Conservation (phyloP, 129 eudicot genomes). For the Saposhnikovia divaricata region DNA sequence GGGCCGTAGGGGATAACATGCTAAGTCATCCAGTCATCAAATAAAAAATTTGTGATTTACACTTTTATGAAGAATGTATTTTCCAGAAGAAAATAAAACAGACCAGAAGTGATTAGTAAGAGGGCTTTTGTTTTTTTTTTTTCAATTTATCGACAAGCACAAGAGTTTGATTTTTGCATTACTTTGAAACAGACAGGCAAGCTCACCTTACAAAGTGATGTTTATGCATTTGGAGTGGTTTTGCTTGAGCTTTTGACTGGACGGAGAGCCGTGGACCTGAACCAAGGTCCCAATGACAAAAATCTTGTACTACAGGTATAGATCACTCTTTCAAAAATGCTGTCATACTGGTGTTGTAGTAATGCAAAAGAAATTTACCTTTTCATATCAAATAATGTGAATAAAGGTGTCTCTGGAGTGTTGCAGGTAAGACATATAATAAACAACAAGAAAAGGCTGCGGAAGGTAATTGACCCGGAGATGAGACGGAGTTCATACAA, state of each 20-base stretch:
- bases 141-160: conserved; percentile 8
- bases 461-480: conserved; percentile 84
- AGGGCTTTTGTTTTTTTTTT: neutral
- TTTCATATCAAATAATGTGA: neutral
- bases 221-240: conserved; percentile 91
- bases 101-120: neutral
- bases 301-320: conserved; percentile 83
- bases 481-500: conserved; percentile 76
- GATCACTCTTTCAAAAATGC: neutral
- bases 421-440: conserved; percentile 79
- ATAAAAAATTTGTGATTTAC: neutral
- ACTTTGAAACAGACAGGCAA: conserved; percentile 78
- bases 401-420: conserved; percentile 17
- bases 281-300: conserved; percentile 90
- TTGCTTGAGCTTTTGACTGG: conserved; percentile 96
- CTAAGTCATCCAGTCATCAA: neutral
- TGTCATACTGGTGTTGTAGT: neutral
- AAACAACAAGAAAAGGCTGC: conserved; percentile 72
- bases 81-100: neutral
- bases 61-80: neutral
- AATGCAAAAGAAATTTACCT: too few relatives aligned
- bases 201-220: conserved; percentile 92
- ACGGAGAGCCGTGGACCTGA: conserved; percentile 81
- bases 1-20: neutral
- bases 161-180: conserved; percentile 4